Percentiles rank a stretch among this genome's conserved stretches.
Conservation (phyloP, 2,329 filamentous ascomycete genomes). For the Amesomyces nigricolor region DNA sequence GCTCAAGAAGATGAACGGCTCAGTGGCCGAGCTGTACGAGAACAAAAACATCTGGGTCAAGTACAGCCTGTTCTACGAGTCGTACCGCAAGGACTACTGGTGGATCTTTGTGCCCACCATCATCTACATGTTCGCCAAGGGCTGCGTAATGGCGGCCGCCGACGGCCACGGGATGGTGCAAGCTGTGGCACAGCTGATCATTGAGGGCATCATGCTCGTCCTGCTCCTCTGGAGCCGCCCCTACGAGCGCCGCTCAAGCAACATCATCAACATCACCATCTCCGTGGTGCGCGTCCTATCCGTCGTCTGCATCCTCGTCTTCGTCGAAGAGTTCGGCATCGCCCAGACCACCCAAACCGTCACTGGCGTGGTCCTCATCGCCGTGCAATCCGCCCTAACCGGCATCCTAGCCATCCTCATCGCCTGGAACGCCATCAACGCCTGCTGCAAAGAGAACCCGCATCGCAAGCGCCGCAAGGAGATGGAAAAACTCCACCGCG, state of each 20-base stretch:
- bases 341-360: conserved; percentile 89
- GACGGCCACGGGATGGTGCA: conserved; percentile 83
- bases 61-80: conserved; percentile 96
- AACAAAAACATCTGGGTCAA: conserved; percentile 88
- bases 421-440: conserved; percentile 77
- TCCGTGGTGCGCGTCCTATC: conserved; percentile 85
- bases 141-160: conserved; percentile 74
- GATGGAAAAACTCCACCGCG: conserved; percentile 73
- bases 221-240: conserved; percentile 81
- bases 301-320: conserved; percentile 81
- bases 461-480: conserved; percentile 85
- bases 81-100: conserved; percentile 92
- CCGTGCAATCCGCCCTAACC: conserved; percentile 81
- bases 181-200: conserved; percentile 69
- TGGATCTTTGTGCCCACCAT: conserved; percentile 92
- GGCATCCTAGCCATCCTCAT: conserved; percentile 81
- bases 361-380: conserved; percentile 86
- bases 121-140: conserved; percentile 84
- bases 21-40: conserved; percentile 69
- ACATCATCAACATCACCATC: conserved; percentile 90
- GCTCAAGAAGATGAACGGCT: conserved; percentile 71
- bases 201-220: conserved; percentile 73
- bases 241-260: conserved; percentile 79
- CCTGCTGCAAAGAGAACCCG: conserved; percentile 80
- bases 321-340: conserved; percentile 88